Evolutionary conservation across 805 yeast genomes (phyloP), one percentile per base, ranked within the genome.

Genomic region (Saccharomycopsis selenospora): DNA sequence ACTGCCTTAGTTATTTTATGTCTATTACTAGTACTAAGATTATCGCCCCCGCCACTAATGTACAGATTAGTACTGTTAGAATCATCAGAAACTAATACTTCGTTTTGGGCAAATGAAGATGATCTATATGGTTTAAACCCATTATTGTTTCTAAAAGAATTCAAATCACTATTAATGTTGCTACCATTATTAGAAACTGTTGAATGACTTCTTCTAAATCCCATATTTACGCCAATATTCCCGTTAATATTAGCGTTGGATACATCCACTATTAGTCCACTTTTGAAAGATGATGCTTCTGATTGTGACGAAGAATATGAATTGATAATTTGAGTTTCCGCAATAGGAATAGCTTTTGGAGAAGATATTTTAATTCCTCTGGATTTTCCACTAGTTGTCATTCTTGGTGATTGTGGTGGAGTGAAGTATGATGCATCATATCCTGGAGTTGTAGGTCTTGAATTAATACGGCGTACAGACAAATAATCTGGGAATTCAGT

Each of bases 321-420:
- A 36, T 45, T 45, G 10, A 49, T 14, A 24, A 20, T 40, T 14
- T 43, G 20, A 3, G 49, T 13, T n/a, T 43, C 26, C 3, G 47
- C 40, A 13, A 47, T 33, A 18, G 53, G 53, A 25, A 47, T 47
- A 2, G 50, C 10, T 41, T 50, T 50, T 8, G 53, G 53, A n/a
- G 50, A 47, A 7, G 53, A 47, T 11, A 50, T 25, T 28, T 28
- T 11, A 4, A 49, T 13, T 5, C 53, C 53, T 6, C 43, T 22
- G 3, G 23, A 26, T 25, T 44, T 44, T n/a, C n/a, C n/a, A n/a
- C n/a, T n/a, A n/a, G n/a, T n/a, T 2, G 45, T 24, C 8, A 40
- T 7, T 5, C 40, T 24, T 7, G 51, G 51, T 13, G 48, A 44
- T 5, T 29, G 45, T 14, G 51, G 51, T n/a, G 24, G 11, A 14